Base-by-base conservation (phyloP, 768 basidiomycete genomes). In the Leccinum variicolor region DNA sequence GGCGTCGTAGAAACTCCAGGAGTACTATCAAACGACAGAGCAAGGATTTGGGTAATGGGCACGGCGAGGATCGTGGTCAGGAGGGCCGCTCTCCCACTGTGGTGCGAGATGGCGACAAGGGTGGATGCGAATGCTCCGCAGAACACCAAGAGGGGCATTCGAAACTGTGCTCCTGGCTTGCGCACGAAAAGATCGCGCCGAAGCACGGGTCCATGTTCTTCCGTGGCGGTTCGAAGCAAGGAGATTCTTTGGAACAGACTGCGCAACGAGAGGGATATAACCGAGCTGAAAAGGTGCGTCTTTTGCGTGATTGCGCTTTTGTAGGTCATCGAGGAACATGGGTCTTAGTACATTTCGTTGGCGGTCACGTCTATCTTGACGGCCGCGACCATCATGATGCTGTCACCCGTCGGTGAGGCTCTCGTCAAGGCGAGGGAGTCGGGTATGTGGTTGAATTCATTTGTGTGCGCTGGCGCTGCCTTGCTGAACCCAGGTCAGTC, bases 341-440 rank as follows among this genome's bases (percentile, higher is more conserved):
- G 10, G 2, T 21, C 1, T 29, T 23, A 70, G 69, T 66, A 54
- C 4, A 71, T 70, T 41, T 69, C 69, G 6, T 26, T 69, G 31
- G 69, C 70, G 0, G 54, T 72, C 23, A 70, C 56, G 11, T 70
- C 69, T 15, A 70, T 70, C n/a, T 50, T 70, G 9, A 54, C 69
- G 0, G 31, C 53, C 2, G 29, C 55, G 11, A 62, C 62, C 17
- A 66, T 70, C 31, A 34, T 50, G 28, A 58, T 21, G 50, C 19
- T 70, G 14, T 72, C 69, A 13, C 70, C 65, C 17, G 50, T 68
- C 3, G 70, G 70, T 9, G 58, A 66, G 11, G 60, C 50, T 0
- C 64, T 69, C 25, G 6, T 67, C 23, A 64, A 28, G 31, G 69
- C 53, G n/a, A 63, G 56, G 14, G 62, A 68, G 26, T 65, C 67